Evolutionary conservation across 495 filamentous ascomycete genomes (phyloP), one percentile per base, ranked within the genome.

Genomic region (Penicillium pulvis): DNA sequence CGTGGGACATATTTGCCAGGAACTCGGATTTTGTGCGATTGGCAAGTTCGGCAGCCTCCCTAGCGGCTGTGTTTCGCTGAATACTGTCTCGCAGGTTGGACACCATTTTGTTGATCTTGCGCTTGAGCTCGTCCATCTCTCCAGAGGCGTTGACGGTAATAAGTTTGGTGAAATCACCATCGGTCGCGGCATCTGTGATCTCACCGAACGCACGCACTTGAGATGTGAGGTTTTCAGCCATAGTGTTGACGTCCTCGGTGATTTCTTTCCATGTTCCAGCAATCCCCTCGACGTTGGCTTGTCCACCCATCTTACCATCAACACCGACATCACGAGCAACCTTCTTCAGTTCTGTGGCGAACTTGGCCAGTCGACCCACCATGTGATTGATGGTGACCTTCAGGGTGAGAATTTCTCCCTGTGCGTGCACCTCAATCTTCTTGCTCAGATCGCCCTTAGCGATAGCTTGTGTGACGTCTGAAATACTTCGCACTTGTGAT

Each of bases 341-440:
- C 66, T 93, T 87, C 72, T 97, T 96, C 33, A 98, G 87, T 68
- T 97, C 93, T 41, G 91, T 91, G n/a, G 93, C 95, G 81, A 97
- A 98, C 54, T 93, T 93, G 57, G 93, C 95, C 41, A 98, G 75
- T 58, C 94, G 88, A 71, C 92, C 92, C 56, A 98, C 94, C 94
- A 98, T 98, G 84, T 97, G 92, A 70, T 98, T 98, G 80, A 98
- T 97, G 26, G 94, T 98, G 63, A 96, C 91, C 72, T 97, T 97
- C 39, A 98, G 76, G 3, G 93, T 88, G 45, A 93, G 82, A 47
- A 98, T 94, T 72, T 98, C 94, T 68, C 94, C 94, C 71, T 95
- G 91, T 52, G 94, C 94, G 64, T 96, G 88, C 8, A 98, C 94
- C 54, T 94, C 88, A 64, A 98, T 97, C 77, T 96, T 95, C 70